Evolutionary conservation across 768 basidiomycete species (phyloP), one percentile per base, ranked within the genome.

Genomic region (Cystobasidium onofrii): DNA sequence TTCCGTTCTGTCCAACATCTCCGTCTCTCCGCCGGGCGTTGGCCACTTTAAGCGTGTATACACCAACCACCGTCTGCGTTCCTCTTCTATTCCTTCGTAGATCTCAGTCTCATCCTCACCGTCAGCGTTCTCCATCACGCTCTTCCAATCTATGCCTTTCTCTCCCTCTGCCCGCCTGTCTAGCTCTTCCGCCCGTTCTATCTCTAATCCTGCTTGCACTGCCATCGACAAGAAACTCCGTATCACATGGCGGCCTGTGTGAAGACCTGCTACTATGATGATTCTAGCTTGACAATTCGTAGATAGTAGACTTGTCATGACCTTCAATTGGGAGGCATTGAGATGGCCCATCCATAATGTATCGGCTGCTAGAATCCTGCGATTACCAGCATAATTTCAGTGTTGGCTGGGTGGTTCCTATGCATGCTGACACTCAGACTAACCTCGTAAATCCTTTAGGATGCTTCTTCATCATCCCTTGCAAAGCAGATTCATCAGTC

Each of bases 281-380:
- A 71, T 71, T n/a, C 54, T 23, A 25, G 69, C 3, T 3, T 46
- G 12, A 12, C 2, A 7, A 7, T 6, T 41, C 15, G 23, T 15
- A 15, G 52, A 4, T 6, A 57, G 69, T 25, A 57, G 27, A 23
- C 4, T 10, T 12, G 69, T 36, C 36, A 71, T 60, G 6, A 71
- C 69, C 13, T 39, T 27, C 25, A 71, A 10, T 31, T 71, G 69
- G 31, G 54, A 52, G 23, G 50, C 54, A 36, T 71, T 52, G 3
- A 71, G 54, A 27, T 55, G 34, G 18, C 27, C 52, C 55, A 71
- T 71, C 69, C 69, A 71, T 10, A 71, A 54, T 18, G 69, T 71
- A 27, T 71, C 69, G n/a, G 69, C 69, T 18, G 44, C 36, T 2
- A 71, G 69, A 44, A 71, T 60, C 15, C 69, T 71, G 69, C 7